Percentiles rank a stretch among this genome's conserved stretches.
These are phyloP conservation scores for Sporothrix pseudoabietina DNA, from an alignment of 2,329 filamentous ascomycete genomes.

Conservation along the genomic window DNA sequence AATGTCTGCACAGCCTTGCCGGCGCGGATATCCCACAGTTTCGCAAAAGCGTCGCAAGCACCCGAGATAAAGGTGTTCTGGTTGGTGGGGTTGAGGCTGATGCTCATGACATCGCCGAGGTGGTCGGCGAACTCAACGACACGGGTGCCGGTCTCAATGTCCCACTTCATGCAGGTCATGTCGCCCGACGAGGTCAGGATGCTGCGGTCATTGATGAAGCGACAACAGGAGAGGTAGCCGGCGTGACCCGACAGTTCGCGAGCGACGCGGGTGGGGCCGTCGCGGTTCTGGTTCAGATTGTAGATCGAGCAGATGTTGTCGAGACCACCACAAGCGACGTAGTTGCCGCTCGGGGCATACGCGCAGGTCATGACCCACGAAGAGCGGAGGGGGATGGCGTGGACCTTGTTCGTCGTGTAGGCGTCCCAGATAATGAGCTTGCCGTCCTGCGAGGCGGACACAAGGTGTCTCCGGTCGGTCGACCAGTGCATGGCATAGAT, in stretches of 20 bases:
- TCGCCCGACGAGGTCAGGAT: conserved; percentile 98
- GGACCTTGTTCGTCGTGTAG: conserved; percentile 99
- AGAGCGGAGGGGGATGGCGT: conserved; percentile 93
- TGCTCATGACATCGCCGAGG: conserved; percentile 98
- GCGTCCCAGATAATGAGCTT: conserved; percentile 99
- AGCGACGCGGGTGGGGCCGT: conserved; percentile 95
- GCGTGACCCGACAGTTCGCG: conserved; percentile 95
- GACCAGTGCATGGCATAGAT: conserved; percentile 99
- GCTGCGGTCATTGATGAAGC: conserved; percentile 97
- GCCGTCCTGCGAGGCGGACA: conserved; percentile 97
- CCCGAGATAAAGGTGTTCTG: conserved; percentile 99
- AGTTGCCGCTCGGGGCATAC: conserved; percentile 97
- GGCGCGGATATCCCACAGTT: conserved; percentile 97
- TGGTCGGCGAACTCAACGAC: conserved; percentile 98
- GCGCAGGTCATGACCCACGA: conserved; percentile 99
- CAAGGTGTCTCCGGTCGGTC: conserved; percentile 92
- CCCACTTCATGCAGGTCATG: conserved; percentile 99
- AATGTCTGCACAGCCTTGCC: conserved; percentile 99
- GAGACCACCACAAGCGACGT: conserved; percentile 95
- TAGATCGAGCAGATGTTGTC: conserved; percentile 99
- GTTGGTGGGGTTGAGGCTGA: conserved; percentile 98
- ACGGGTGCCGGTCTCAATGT: conserved; percentile 96
- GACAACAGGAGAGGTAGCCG: conserved; percentile 95
- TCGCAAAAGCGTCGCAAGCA: conserved; percentile 97
- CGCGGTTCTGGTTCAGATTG: conserved; percentile 90